Evolutionary conservation across 108 stramenopile species (phyloP).

Genomic region (Thalassiosira profunda): DNA sequence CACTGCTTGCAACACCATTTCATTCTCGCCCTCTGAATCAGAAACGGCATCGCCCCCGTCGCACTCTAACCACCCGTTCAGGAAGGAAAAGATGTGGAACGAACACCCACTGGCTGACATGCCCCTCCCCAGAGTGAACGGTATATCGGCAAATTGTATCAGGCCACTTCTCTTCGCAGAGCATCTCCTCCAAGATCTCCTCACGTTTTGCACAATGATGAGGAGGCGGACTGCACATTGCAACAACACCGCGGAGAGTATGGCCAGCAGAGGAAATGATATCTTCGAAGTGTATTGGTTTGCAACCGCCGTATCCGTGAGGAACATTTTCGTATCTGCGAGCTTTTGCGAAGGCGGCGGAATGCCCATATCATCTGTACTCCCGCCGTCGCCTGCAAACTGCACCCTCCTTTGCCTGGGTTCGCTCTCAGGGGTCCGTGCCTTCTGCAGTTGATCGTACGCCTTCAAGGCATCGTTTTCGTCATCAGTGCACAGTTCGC

Average conservation of each 20-base stretch:
- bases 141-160: constrained; percentile 22
- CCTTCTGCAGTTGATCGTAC: constrained; percentile 1
- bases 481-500: constrained; percentile 4
- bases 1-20: constrained; percentile 27
- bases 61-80: constrained; percentile 27
- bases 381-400: background rate
- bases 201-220: constrained; percentile 32
- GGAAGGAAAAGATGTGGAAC: constrained; percentile 39
- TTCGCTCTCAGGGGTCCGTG: background rate
- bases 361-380: background rate
- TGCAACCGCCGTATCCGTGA: background rate
- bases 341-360: constrained; percentile 3
- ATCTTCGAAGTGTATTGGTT: constrained; percentile 6
- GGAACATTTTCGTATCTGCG: constrained; percentile 17
- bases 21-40: background rate
- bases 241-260: constrained; percentile 29
- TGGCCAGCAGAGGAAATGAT: constrained; percentile 22
- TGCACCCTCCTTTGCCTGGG: background rate
- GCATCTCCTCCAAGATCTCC: constrained; percentile 1
- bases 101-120: constrained; percentile 31
- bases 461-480: constrained; percentile 9
- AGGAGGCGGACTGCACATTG: constrained; percentile 31
- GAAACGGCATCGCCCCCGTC: background rate
- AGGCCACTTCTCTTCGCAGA: background rate
- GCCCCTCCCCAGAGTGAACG: constrained; percentile 36